Conservation (phyloP, 495 filamentous ascomycete genomes). For the Choiromyces venosus region DNA sequence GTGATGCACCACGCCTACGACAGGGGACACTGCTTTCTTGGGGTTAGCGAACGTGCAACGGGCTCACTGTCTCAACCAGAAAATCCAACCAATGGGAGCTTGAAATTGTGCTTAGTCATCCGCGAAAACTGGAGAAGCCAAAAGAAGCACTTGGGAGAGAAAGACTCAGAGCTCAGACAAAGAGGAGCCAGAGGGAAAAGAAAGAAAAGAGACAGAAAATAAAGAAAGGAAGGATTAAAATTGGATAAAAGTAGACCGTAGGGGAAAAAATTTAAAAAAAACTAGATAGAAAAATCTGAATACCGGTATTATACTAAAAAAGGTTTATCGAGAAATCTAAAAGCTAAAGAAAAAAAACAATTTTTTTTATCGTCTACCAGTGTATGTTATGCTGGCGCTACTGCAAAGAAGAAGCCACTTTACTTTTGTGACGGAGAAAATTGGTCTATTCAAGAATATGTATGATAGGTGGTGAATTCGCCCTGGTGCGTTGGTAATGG, state of each 20-base stretch:
- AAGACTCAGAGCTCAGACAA: not conserved
- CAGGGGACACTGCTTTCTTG: conserved; percentile 4
- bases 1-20: conserved; percentile 2
- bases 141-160: conserved; percentile 11
- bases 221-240: too few species aligned
- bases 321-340: not conserved
- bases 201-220: not conserved
- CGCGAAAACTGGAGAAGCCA: conserved; percentile 36
- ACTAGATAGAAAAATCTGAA: not conserved
- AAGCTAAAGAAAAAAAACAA: not conserved
- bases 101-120: conserved; percentile 33
- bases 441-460: not conserved
- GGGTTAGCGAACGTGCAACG: conserved; percentile 2
- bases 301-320: too few species aligned
- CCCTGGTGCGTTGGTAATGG: not conserved
- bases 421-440: not conserved
- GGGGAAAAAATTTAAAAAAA: not conserved
- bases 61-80: conserved; percentile 10
- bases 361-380: not conserved
- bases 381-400: not conserved
- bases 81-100: conserved; percentile 32
- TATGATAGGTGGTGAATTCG: not conserved
- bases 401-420: not conserved
- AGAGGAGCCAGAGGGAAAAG: not conserved
- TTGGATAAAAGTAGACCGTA: not conserved